A percentile compares a stretch with the other conserved stretches of the same genome.
These are phyloP conservation scores for Phytopythium helicoides DNA, from an alignment of 352 stramenopile species.

Conservation along the genomic window DNA sequence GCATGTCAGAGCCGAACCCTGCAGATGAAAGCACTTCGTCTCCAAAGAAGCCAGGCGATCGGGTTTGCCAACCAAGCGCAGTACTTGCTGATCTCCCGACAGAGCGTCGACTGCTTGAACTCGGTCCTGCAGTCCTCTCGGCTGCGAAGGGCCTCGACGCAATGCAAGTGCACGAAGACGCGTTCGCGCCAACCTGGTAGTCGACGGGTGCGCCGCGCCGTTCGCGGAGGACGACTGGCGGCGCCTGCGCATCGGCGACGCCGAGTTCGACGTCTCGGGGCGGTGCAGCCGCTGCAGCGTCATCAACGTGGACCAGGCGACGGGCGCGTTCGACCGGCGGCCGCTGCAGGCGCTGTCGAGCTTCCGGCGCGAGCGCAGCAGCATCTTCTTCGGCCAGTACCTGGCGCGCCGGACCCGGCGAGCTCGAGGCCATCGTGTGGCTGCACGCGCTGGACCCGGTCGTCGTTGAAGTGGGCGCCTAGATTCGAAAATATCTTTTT, in stretches of 20 bases:
- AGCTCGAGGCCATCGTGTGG: too few relatives aligned
- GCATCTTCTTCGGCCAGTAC: constrained; percentile 87
- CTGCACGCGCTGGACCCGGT: constrained; percentile 27
- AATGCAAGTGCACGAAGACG: constrained; percentile 49
- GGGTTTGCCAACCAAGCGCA: constrained; percentile 77
- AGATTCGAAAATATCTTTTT: not conserved
- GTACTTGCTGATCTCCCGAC: constrained; percentile 59
- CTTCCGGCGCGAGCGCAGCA: constrained; percentile 68
- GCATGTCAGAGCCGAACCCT: not conserved
- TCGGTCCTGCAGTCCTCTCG: constrained; percentile 26
- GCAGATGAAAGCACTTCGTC: constrained; percentile 1
- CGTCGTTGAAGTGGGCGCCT: constrained; percentile 25
- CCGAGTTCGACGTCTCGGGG: constrained; percentile 53
- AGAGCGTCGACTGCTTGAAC: constrained; percentile 57
- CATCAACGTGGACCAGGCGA: constrained; percentile 81
- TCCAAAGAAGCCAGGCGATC: constrained; percentile 30
- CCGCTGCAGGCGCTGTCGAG: constrained; percentile 71
- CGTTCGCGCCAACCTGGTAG: constrained; percentile 75
- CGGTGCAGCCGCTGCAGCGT: constrained; percentile 78
- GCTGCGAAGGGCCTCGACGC: constrained; percentile 5
- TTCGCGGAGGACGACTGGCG: constrained; percentile 81
- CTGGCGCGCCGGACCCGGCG: too few relatives aligned
- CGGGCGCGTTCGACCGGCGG: constrained; percentile 44
- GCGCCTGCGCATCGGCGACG: constrained; percentile 35
- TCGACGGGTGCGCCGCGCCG: constrained; percentile 52